Base-by-base conservation (phyloP, 2,329 filamentous ascomycete genomes). In the Penicillium sp. region DNA sequence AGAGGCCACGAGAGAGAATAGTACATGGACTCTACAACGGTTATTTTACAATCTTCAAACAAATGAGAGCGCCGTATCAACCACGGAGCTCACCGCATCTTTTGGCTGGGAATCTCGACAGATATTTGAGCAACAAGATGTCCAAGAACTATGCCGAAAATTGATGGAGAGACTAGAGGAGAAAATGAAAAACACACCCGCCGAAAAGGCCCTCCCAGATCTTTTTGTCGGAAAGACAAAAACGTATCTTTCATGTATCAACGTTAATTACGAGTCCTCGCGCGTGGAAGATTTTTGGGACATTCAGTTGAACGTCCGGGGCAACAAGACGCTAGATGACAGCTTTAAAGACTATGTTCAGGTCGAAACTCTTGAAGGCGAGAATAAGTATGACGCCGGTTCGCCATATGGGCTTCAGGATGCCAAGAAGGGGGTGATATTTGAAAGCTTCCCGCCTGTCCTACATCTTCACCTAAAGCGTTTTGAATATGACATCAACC, bases 221-320 rank as follows among this genome's bases (percentile, higher is more conserved):
- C 88, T 99, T 78, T 97, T 99, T 67, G 92, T 94, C 58, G 95
- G 94, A 57, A 97, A 97, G 75, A 92, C 95, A 73, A 97, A 97
- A 78, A 99, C 94, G 0, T 99, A 97, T 73, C 95, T 99, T 62
- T 95, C 90, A 21, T 99, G 95, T 77, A 97, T 99, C 71, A 94
- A 99, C 71, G 95, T 99, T 60, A 87, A 96, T 66, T 99, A 96
- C 77, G 93, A 97, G 77, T 97, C 91, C 21, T 96, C 92, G 60
- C 85, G 93, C 60, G 85, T 94, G 63, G 94, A 99, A 73, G 95
- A 99, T 65, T 99, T 97, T 72, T 99, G 94, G 94, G 94, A 99
- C 70, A 90, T 99, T 59, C 94, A 99, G 71, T 83, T 99, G 64
- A 99, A 97, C 64, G 95, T 99, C 51, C 89, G 89, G 61, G 92